Evolutionary conservation across 2,329 filamentous ascomycete species (phyloP), one percentile per base, ranked within the genome.

Genomic region (Aspergillus sclerotialis): DNA sequence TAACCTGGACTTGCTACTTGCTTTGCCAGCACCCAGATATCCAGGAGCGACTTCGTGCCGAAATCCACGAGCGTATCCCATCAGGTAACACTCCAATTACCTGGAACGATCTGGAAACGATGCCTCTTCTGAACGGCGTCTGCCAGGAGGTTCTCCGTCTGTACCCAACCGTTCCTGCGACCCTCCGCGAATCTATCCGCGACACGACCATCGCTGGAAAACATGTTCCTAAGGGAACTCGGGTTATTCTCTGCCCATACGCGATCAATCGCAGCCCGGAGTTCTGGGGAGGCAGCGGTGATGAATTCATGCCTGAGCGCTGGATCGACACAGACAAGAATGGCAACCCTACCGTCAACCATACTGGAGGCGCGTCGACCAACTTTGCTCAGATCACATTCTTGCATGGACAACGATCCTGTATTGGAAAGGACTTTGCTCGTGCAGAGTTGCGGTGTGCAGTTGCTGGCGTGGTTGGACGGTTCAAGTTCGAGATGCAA

Each of bases 41-140:
- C 2, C 74, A 77, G 42, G 48, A 44, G 0, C 61, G 60, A 3
- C 63, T 78, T 1, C 69, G 73, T 2, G 54, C 64, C 3, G 74
- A 76, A 41, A 58, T 78, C 24, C 67, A 68, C 19, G 33, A 56
- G 2, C 52, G 62, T 1, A 64, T 75, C 5, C 64, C 71, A 4
- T 61, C 63, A 5, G 49, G 41, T n/a, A 42, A 49, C 7, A 36
- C 37, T 17, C 36, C 39, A n/a, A 49, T 60, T 36, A 51, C 48
- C 10, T 48, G 49, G 40, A 31, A 34, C 8, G 55, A 59, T 29
- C 53, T 92, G 42, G 84, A 92, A 62, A 69, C 69, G 33, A 73
- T 90, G 55, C 79, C 82, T 3, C 88, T 88, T 52, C 75, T 90
- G 28, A 80, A 85, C 53, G 85, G 84, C 17, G 78, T 93, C 8